Evolutionary conservation across 2,329 filamentous ascomycete species (phyloP).

Genomic region (Apiospora sp.): DNA sequence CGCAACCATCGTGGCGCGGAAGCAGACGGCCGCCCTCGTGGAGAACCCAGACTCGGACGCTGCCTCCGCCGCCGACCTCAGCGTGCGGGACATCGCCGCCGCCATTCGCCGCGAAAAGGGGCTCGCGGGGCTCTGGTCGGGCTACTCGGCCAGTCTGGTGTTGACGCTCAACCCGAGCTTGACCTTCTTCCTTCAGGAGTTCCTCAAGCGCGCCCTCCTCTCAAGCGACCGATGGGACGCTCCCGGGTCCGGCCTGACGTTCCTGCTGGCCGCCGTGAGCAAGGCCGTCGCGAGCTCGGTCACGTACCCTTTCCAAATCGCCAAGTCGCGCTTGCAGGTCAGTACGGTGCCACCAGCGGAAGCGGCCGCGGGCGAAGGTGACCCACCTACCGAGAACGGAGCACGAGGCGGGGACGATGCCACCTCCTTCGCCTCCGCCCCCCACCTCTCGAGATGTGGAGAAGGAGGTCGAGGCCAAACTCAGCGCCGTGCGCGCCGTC

Average conservation of each 20-base stretch:
- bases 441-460: conserved; percentile 32
- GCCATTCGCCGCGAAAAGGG: conserved; percentile 76
- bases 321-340: conserved; percentile 79
- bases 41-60: conserved; percentile 31
- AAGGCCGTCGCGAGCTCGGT: conserved; percentile 79
- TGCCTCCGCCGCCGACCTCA: conserved; percentile 43
- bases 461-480: conserved; percentile 41
- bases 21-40: conserved; percentile 70
- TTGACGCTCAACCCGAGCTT: conserved; percentile 86
- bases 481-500: conserved; percentile 37
- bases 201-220: conserved; percentile 69
- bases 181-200: conserved; percentile 83
- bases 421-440: neutral
- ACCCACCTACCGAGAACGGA: conserved; percentile 32
- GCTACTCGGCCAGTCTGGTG: conserved; percentile 82
- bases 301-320: conserved; percentile 87
- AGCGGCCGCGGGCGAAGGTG: conserved; percentile 27
- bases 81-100: conserved; percentile 64
- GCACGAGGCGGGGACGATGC: conserved; percentile 27
- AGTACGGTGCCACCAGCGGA: conserved; percentile 35
- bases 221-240: conserved; percentile 50
- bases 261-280: conserved; percentile 73
- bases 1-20: conserved; percentile 81
- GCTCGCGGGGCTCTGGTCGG: conserved; percentile 81
- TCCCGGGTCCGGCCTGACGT: conserved; percentile 44